These are phyloP conservation scores for Ogataea wickerhamii DNA, from an alignment of 805 yeast genomes.

Conservation along the genomic window DNA sequence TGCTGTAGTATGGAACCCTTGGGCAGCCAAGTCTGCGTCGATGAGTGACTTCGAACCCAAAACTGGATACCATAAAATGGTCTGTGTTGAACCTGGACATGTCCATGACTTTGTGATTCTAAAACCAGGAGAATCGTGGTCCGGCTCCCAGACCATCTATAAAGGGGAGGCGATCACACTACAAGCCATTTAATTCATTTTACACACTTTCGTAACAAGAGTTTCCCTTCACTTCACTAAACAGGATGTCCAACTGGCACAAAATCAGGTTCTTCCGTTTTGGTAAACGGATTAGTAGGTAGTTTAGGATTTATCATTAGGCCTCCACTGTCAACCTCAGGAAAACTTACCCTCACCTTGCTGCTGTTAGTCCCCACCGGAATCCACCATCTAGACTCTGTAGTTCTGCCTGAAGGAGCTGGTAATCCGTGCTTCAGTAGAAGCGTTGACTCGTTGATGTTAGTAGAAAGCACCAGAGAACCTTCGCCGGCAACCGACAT, in stretches of 20 bases:
- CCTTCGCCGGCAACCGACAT: conserved; percentile 38
- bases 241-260: too few species aligned
- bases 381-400: conserved; percentile 81
- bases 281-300: conserved; percentile 70
- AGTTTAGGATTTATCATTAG: conserved; percentile 62
- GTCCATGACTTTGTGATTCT: conserved; percentile 66
- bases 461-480: conserved; percentile 27
- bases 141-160: conserved; percentile 58
- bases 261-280: conserved; percentile 51
- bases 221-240: too few species aligned
- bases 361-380: conserved; percentile 52
- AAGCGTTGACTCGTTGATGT: conserved; percentile 15
- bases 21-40: conserved; percentile 76
- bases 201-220: too few species aligned
- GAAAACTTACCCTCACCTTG: conserved; percentile 62
- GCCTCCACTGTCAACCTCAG: conserved; percentile 40
- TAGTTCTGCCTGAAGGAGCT: conserved; percentile 79
- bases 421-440: conserved; percentile 51
- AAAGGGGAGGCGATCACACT: conserved; percentile 59
- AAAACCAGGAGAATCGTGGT: conserved; percentile 73
- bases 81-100: conserved; percentile 92
- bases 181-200: conserved; percentile 42
- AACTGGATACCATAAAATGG: conserved; percentile 78
- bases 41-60: conserved; percentile 91
- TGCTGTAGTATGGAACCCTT: conserved; percentile 96